Conservation (phyloP, 805 yeast genomes). For the Wickerhamiella domercqiae region DNA sequence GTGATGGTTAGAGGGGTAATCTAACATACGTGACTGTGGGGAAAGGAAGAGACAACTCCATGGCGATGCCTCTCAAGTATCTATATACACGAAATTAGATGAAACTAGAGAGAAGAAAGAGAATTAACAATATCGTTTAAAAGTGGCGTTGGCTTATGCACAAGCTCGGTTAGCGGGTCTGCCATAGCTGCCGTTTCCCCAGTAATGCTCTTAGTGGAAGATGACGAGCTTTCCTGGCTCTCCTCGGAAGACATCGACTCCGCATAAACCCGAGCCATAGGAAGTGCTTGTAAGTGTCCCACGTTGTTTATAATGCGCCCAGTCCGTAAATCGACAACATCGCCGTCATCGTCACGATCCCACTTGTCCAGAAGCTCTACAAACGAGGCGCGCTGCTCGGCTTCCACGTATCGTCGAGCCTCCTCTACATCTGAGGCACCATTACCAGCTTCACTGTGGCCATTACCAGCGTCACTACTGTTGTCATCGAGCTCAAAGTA, state of each 20-base stretch:
- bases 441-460: slow-evolving; percentile 5
- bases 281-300: slow-evolving; percentile 14
- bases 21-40: no score
- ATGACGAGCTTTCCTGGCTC: not conserved
- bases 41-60: no score
- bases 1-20: no score
- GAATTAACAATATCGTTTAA: not conserved
- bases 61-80: no score
- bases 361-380: slow-evolving; percentile 5
- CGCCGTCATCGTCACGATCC: slow-evolving; percentile 13
- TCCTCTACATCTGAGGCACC: slow-evolving; percentile 12
- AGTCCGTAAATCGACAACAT: slow-evolving; percentile 13
- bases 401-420: slow-evolving; percentile 7
- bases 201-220: not conserved
- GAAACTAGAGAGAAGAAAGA: no score
- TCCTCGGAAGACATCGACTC: not conserved
- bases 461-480: not conserved
- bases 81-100: no score
- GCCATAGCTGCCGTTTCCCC: not conserved
- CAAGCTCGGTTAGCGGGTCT: not conserved
- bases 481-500: not conserved
- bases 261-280: not conserved
- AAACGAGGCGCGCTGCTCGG: slow-evolving; percentile 8
- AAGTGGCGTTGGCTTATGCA: not conserved
- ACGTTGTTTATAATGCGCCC: slow-evolving; percentile 8